phyloP scores from a whole-genome alignment of 345 rosid genomes.

The Psidium guajava region DNA sequence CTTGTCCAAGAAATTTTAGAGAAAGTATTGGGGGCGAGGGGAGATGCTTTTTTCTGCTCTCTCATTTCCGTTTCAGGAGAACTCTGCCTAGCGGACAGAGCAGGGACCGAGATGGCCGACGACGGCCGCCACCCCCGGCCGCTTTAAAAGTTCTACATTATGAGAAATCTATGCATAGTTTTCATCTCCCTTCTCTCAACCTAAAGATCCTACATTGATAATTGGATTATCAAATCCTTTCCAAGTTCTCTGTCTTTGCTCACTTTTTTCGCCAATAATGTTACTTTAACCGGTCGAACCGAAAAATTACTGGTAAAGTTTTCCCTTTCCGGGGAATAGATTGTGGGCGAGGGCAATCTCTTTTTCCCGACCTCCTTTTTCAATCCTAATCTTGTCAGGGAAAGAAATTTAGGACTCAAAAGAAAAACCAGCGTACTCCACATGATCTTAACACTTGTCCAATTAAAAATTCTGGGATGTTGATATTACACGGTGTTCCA shows the following conservation, averaged over 20 bases:
- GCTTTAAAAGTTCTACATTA: not conserved
- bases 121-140: not conserved
- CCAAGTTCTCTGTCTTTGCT: not conserved
- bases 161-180: not conserved
- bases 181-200: not conserved
- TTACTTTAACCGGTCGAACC: not conserved
- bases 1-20: too few relatives aligned
- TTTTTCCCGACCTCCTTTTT: not conserved
- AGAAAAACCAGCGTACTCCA: not conserved
- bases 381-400: not conserved
- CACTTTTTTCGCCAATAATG: not conserved
- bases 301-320: not conserved
- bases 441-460: not conserved
- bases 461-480: not conserved
- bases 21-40: not conserved
- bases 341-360: not conserved
- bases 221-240: not conserved
- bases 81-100: not conserved
- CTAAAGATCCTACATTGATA: not conserved
- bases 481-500: not conserved
- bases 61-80: not conserved
- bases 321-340: too few relatives aligned
- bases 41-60: not conserved
- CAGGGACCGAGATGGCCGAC: not conserved
- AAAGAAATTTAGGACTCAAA: not conserved